Evolutionary conservation across 2,329 filamentous ascomycete genomes (phyloP).

Genomic region (Cordyceps fumosorosea): DNA sequence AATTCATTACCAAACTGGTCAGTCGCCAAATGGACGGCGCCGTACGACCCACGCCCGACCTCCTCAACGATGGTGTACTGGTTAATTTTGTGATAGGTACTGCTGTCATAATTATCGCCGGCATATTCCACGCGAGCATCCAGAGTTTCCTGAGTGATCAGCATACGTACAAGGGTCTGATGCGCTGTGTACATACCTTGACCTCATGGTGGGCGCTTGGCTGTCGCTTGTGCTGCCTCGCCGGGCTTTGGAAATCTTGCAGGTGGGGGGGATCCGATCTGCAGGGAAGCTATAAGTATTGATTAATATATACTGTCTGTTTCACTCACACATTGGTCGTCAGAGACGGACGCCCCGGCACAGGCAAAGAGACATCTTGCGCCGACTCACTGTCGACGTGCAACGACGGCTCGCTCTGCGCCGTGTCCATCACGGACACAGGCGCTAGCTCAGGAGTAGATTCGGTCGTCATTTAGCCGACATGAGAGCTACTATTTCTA

Average conservation of each 20-base stretch:
- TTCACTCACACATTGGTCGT: conserved; percentile 30
- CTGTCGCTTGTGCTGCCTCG: conserved; percentile 52
- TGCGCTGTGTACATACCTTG: conserved; percentile 37
- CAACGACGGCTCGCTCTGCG: neutral
- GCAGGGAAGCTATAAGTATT: conserved; percentile 8
- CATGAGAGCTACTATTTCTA: too few species aligned
- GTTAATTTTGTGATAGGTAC: conserved; percentile 80
- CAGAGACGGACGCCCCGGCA: neutral
- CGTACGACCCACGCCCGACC: conserved; percentile 94
- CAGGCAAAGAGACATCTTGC: neutral
- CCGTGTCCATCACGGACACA: too few species aligned
- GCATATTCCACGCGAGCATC: conserved; percentile 83
- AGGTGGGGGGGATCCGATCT: conserved; percentile 38
- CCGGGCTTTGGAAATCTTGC: conserved; percentile 42
- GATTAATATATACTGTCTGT: neutral
- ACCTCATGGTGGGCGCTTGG: conserved; percentile 52
- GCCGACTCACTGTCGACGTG: neutral
- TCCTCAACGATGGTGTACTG: conserved; percentile 92
- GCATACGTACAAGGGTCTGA: conserved; percentile 12
- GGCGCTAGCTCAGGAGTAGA: too few species aligned
- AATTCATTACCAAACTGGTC: conserved; percentile 92
- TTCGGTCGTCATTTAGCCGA: too few species aligned
- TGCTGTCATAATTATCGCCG: conserved; percentile 76
- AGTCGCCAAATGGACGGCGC: conserved; percentile 80
- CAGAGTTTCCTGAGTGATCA: conserved; percentile 66